Evolutionary conservation across 106 monocot species (phyloP).

Genomic region (Apostasia ramifera): DNA sequence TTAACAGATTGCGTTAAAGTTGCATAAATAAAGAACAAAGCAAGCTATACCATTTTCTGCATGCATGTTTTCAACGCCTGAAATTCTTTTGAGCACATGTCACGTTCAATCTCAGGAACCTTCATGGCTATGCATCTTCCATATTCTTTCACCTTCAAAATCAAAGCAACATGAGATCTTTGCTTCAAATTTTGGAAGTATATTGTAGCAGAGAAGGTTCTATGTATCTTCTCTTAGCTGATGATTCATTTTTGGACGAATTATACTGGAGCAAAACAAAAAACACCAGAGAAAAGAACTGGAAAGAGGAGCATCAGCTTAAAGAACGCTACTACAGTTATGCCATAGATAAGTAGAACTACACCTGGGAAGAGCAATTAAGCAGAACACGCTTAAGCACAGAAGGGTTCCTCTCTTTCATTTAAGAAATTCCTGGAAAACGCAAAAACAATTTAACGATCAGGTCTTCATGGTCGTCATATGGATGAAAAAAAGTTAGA

Average conservation of each 20-base stretch:
- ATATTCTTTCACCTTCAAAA: constrained; percentile 45
- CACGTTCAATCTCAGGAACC: constrained; percentile 85
- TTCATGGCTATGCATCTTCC: constrained; percentile 76
- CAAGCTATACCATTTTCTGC: constrained; percentile 51
- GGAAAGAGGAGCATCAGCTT: background rate
- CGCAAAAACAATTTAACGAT: background rate
- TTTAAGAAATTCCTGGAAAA: constrained; percentile 13
- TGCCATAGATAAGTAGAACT: background rate
- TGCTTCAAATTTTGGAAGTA: background rate
- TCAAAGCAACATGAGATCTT: background rate
- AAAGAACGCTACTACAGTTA: background rate
- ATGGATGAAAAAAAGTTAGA: no score
- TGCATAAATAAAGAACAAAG: background rate
- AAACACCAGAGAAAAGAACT: no score
- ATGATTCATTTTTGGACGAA: background rate
- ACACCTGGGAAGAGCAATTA: constrained; percentile 67
- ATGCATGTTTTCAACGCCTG: constrained; percentile 80
- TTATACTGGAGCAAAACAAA: background rate
- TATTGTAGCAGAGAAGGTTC: background rate
- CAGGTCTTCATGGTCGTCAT: no score
- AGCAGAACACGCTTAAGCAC: constrained; percentile 40
- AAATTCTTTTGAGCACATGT: constrained; percentile 96
- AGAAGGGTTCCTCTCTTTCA: constrained; percentile 65
- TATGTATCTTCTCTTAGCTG: background rate
- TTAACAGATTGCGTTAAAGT: background rate